phyloP scores from a whole-genome alignment of 495 filamentous ascomycete species.

The Penicillium coprophilum region DNA sequence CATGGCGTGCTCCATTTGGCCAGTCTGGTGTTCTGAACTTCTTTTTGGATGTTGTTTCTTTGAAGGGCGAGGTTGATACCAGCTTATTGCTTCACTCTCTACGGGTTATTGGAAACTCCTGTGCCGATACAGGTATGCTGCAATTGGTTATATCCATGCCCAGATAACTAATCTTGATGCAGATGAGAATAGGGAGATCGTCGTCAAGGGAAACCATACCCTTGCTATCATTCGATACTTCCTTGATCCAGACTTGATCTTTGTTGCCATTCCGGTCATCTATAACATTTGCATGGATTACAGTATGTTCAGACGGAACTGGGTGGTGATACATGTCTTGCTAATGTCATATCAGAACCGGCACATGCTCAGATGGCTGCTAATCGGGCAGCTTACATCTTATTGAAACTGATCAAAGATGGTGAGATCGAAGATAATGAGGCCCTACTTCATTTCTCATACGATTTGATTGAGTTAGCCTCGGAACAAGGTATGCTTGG shows the following conservation, averaged over 20 bases:
- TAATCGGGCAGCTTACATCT: conserved; percentile 49
- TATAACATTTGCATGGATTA: conserved; percentile 76
- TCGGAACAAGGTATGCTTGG: conserved; percentile 41
- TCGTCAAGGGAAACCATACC: conserved; percentile 59
- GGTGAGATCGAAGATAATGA: conserved; percentile 31
- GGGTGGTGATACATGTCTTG: not conserved
- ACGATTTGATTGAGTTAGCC: conserved; percentile 42
- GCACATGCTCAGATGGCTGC: conserved; percentile 62
- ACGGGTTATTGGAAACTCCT: conserved; percentile 75
- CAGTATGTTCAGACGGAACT: conserved; percentile 43
- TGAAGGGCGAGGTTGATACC: conserved; percentile 32
- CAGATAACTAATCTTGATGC: conserved; percentile 13
- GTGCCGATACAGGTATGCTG: conserved; percentile 69
- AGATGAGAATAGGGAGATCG: conserved; percentile 73
- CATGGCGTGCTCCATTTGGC: conserved; percentile 64
- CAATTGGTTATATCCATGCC: not conserved
- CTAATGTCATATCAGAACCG: conserved; percentile 40
- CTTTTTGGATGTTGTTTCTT: conserved; percentile 57
- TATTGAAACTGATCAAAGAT: conserved; percentile 40
- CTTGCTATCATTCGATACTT: conserved; percentile 54
- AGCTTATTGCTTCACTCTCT: conserved; percentile 55
- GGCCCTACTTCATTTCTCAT: conserved; percentile 39
- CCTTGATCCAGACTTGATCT: conserved; percentile 47
- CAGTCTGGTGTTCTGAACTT: conserved; percentile 67
- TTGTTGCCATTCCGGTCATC: conserved; percentile 65